Evolutionary conservation across 306 rosid genomes (phyloP).

Genomic region (Cicer cuneatum): DNA sequence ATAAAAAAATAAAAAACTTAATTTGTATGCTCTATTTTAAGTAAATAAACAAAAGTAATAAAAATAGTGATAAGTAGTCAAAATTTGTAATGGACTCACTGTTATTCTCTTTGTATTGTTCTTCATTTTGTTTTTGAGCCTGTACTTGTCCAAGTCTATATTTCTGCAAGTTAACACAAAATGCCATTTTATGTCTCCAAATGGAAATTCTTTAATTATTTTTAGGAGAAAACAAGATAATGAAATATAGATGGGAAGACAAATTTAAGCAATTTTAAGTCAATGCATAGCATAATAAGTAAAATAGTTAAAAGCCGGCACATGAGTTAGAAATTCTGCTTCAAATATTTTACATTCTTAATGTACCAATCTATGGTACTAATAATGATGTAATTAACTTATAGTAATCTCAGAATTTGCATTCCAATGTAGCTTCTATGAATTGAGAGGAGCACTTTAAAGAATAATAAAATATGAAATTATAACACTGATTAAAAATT

Average conservation of each 20-base stretch:
- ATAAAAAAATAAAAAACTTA: neutral
- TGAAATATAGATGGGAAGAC: neutral
- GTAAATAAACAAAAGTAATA: neutral
- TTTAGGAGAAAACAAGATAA: neutral
- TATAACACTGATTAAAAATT: neutral
- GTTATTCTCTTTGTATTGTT: conserved; percentile 58
- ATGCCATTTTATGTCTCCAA: conserved; percentile 25
- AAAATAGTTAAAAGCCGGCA: neutral
- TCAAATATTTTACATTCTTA: conserved; percentile 21
- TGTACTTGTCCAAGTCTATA: conserved; percentile 84
- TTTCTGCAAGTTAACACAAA: conserved; percentile 60
- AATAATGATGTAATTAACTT: neutral
- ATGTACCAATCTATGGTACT: conserved; percentile 13
- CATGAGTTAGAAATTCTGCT: neutral
- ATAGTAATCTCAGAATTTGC: neutral
- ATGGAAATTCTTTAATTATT: neutral
- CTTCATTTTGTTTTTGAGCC: conserved; percentile 58
- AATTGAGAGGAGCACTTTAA: neutral
- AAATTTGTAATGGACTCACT: conserved; percentile 50
- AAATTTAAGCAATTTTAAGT: neutral
- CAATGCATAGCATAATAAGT: neutral
- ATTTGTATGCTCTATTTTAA: neutral
- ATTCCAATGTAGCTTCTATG: neutral
- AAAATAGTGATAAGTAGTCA: conserved; percentile 8
- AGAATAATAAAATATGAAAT: conserved; percentile 6